Evolutionary conservation across 495 filamentous ascomycete genomes (phyloP).

Genomic region (Hyaloscypha hepaticicola): DNA sequence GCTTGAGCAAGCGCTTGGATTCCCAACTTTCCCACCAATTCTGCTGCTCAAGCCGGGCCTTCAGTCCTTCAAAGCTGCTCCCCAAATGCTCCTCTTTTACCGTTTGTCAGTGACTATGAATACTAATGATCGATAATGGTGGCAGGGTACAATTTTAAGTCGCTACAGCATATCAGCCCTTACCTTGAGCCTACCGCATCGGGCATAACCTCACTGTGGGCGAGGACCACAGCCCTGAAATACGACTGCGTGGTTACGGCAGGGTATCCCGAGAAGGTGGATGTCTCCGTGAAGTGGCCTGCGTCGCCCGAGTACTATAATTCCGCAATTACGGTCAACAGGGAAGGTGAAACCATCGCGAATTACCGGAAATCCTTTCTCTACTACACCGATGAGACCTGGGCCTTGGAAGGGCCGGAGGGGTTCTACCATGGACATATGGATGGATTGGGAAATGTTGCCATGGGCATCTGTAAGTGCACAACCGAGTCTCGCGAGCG

Average conservation of each 20-base stretch:
- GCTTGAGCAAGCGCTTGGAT: neutral
- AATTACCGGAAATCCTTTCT: conserved; percentile 91
- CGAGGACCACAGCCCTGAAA: conserved; percentile 65
- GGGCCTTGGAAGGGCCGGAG: conserved; percentile 73
- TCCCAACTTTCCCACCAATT: neutral
- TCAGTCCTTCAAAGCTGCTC: neutral
- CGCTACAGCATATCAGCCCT: conserved; percentile 70
- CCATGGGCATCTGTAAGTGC: conserved; percentile 79
- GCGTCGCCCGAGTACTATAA: conserved; percentile 67
- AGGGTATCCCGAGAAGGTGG: conserved; percentile 79
- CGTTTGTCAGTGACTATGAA: neutral
- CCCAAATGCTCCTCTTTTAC: neutral
- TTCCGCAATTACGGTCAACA: conserved; percentile 75
- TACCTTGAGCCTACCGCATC: conserved; percentile 75
- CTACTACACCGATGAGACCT: conserved; percentile 89
- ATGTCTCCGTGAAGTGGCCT: conserved; percentile 42
- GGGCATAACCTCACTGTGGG: conserved; percentile 80
- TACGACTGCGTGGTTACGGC: conserved; percentile 79
- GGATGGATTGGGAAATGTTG: conserved; percentile 57
- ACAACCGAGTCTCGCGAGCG: conserved; percentile 20
- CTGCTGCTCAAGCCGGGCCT: neutral
- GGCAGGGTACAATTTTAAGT: conserved; percentile 88
- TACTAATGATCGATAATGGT: neutral
- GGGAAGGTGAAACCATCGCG: conserved; percentile 64
- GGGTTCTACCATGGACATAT: conserved; percentile 58